Base-by-base conservation (phyloP, 2,329 filamentous ascomycete species). In the Plectosphaerella plurivora region DNA sequence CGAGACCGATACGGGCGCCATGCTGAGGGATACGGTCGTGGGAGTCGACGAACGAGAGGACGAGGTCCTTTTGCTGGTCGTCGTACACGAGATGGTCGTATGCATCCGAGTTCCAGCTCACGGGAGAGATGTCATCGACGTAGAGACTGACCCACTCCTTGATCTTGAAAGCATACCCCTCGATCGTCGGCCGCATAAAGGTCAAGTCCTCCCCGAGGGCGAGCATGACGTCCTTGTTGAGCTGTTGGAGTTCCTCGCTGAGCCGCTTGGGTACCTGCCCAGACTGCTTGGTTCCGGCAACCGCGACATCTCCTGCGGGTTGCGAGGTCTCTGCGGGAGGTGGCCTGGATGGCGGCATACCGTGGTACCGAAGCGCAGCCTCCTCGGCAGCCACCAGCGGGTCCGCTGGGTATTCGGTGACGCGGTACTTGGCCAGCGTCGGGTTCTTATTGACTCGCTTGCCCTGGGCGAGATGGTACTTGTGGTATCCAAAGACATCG, bases 21-120 rank as follows among this genome's bases (percentile, higher is more conserved):
- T 11, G 35, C 15, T 4, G 41, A 14, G 22, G 51, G 41, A 16
- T 49, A 49, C 36, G 54, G 55, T 45, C 28, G 56, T 78, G 74
- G 55, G 69, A 74, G 53, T 76, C 70, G 4, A 77, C 74, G 59
- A 77, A 76, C 2, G 74, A 75, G 15, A 75, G 60, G 1, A 78
- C 67, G 8, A 77, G 57, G 33, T 76, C 72, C 58, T 78, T 78
- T 36, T 75, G 72, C 53, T 74, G 66, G 28, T 74, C 69, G 42
- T 73, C 69, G 57, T 75, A 75, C 4, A 78, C 75, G 5, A 78
- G 65, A 44, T 76, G 71, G 3, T 70, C 68, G 56, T 69, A 78
- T 0, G 75, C 74, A 7, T 68, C 59, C 53, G 71, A 67, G 57
- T 78, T 77, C 75, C 74, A 77, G 6, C 61, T 48, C 45, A 77